Evolutionary conservation across 148 eudicot species (phyloP).

Genomic region (Amaranthus hypochondriacus): DNA sequence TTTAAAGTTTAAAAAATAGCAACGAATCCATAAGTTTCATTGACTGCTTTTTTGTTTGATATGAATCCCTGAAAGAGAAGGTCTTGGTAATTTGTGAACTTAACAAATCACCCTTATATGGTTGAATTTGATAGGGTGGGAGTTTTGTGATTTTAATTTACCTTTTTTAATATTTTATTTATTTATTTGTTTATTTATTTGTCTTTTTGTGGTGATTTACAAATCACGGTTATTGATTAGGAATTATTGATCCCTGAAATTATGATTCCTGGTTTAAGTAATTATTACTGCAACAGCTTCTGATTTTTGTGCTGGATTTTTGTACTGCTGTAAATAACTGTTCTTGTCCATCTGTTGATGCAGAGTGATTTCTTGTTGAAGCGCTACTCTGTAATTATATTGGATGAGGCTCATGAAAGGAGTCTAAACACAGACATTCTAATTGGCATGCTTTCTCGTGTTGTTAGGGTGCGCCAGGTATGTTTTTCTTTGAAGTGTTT

Average conservation of each 20-base stretch:
- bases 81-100: no score
- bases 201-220: no score
- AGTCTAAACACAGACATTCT: constrained; percentile 95
- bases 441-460: constrained; percentile 92
- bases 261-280: background rate
- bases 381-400: constrained; percentile 69
- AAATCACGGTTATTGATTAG: no score
- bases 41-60: no score
- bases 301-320: background rate
- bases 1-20: background rate
- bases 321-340: background rate
- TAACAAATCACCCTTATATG: no score
- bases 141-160: no score
- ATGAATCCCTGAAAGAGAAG: no score
- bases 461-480: constrained; percentile 65
- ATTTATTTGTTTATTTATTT: no score
- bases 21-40: background rate
- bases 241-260: background rate
- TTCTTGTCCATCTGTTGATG: constrained; percentile 15
- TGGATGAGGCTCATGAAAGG: constrained; percentile 99
- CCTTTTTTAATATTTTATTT: no score
- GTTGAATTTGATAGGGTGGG: no score
- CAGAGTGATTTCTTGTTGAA: constrained; percentile 76
- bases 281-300: no score
- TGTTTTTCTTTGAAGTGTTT: background rate